Base-by-base conservation (phyloP, 2,329 filamentous ascomycete genomes). In the Colletotrichum sp. region DNA sequence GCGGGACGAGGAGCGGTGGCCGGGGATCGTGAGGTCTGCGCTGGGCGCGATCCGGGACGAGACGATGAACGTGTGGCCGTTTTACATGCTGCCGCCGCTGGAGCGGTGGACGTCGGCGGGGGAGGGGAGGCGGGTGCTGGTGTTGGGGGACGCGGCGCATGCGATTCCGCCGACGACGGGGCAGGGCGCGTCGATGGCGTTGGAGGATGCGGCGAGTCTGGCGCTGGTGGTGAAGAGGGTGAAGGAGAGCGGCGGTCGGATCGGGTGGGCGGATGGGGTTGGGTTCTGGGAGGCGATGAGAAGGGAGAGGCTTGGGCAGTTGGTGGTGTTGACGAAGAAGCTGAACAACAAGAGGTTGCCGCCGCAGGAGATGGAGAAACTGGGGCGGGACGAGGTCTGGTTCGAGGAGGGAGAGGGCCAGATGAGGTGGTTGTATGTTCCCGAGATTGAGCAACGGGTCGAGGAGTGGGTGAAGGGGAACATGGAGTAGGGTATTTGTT, bases 201-300 rank as follows among this genome's bases (percentile, higher is more conserved):
- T 88, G 39, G 89, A 91, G 75, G 89, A 91, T 74, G 85, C 87
- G 1, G 87, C 86, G 68, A 85, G 84, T 0, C 83, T 90, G 28
- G 85, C 87, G 4, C 79, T 87, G 5, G 77, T 90, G 0, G 70
- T 86, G 71, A 80, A 79, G 30, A 78, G 84, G 73, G 34, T 72
- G 34, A 72, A 75, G 57, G 76, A 59, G 15, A 80, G 65, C 30
- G 77, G 36, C 13, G 72, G 25, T 11, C 80, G 74, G n/a, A 79
- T 84, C 12, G 22, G 59, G 6, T 73, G 73, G 63, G 78, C 78
- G 15, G 79, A 80, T 16, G 83, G 80, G 2, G 79, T 85, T 39
- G 82, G 77, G 27, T 82, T 82, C 32, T 92, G 90, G 91, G 86
- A 91, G 78, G 73, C 79, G 0, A 86, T 86, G 15, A 82, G 90